Base-by-base conservation (phyloP, 192 early-diverging fungal species). In the Kickxella alabastrina region DNA sequence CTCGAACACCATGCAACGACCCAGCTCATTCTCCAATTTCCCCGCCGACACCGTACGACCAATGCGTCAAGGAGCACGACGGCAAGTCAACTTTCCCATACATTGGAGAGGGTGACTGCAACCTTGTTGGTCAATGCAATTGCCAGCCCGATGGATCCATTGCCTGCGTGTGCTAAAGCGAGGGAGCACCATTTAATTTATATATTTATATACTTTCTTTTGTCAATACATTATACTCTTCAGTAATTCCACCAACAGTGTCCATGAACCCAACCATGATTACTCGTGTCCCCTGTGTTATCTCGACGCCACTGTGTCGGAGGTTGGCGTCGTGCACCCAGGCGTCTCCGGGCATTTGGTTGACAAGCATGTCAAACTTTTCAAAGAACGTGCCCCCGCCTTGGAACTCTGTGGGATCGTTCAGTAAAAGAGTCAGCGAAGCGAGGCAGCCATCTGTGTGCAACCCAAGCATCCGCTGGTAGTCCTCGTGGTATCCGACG, bases 371-470 rank as follows among this genome's bases (percentile, higher is more conserved):
- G 6, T 56, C 43, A 9, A 68, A 50, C 26, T 54, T 26, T 32
- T 46, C 43, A 24, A 79, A 81, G 8, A 49, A 54, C 9, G 81
- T 83, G 3, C 81, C 81, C 32, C 81, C 81, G 15, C 81, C 81
- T 3, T 62, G 60, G 55, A 81, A 83, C 24, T 81, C 74, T 4
- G 27, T 23, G 10, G 63, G 38, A 10, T 57, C 29, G 28, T 79
- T 81, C 5, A 83, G 36, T 18, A 83, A 65, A 9, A 81, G 32
- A 17, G 76, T 83, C 27, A 83, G 64, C 7, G 77, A 79, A 0
- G 79, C 51, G 43, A 83, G 37, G 24, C 82, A 79, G 9, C 82
- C 82, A 31, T 83, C 82, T 6, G 79, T 76, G 39, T 83, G 82
- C 14, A 60, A 23, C 3, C 38, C 57, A 7, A 83, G 64, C 12